phyloP scores from a whole-genome alignment of 2,329 filamentous ascomycete genomes.

The Phialophora expanda region DNA sequence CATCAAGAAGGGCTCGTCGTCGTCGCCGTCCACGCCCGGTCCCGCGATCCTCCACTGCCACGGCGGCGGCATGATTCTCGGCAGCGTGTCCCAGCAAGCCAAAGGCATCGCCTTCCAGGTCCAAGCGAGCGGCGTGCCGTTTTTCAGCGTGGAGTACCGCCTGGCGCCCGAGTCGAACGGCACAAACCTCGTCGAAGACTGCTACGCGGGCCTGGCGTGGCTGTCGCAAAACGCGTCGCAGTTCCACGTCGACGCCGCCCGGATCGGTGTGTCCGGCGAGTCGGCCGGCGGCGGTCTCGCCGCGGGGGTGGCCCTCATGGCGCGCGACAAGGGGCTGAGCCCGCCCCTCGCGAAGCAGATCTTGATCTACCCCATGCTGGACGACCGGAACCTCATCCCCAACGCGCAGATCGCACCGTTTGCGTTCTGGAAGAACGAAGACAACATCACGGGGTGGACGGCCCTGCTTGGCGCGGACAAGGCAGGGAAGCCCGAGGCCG shows the following conservation, averaged over 20 bases:
- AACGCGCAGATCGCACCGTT: conserved; percentile 44
- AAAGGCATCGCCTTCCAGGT: conserved; percentile 31
- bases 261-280: conserved; percentile 51
- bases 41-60: conserved; percentile 41
- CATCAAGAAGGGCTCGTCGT: conserved; percentile 6
- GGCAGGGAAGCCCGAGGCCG: conserved; percentile 40
- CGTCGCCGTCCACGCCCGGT: conserved; percentile 28
- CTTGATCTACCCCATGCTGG: conserved; percentile 56
- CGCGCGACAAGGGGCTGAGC: conserved; percentile 43
- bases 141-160: conserved; percentile 42
- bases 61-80: conserved; percentile 41
- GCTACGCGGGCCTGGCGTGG: conserved; percentile 47
- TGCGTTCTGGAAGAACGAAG: conserved; percentile 47
- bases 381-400: conserved; percentile 48
- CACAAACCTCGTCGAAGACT: conserved; percentile 40
- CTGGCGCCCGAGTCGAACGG: conserved; percentile 40
- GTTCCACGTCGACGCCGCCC: conserved; percentile 49
- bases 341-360: conserved; percentile 50
- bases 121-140: conserved; percentile 34
- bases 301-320: conserved; percentile 48
- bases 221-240: conserved; percentile 46
- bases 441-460: conserved; percentile 52
- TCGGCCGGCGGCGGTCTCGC: conserved; percentile 53
- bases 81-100: conserved; percentile 31
- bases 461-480: conserved; percentile 44